Conservation (phyloP, 2,329 filamentous ascomycete species). For the Rhynchosporium secalis region DNA sequence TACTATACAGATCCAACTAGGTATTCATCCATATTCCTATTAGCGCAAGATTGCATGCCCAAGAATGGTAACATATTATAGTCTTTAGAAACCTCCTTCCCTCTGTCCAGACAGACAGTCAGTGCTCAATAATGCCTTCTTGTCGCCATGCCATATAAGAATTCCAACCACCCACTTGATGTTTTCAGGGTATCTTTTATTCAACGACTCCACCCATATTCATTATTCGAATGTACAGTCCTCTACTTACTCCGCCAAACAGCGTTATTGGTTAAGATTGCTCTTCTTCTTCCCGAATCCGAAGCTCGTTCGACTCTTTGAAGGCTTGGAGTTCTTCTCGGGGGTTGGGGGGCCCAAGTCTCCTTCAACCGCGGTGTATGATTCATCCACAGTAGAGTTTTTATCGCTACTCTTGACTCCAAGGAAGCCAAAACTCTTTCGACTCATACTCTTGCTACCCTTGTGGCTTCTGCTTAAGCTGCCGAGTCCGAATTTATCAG, state of each 20-base stretch:
- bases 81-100: neutral
- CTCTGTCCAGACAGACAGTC: neutral
- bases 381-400: conserved; percentile 16
- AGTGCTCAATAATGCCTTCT: neutral
- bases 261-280: conserved; percentile 44
- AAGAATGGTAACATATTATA: conserved; percentile 3
- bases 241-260: neutral
- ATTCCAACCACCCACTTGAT: conserved; percentile 10
- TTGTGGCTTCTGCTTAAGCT: conserved; percentile 57
- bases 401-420: conserved; percentile 49
- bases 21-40: neutral
- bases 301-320: conserved; percentile 66
- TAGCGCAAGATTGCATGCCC: conserved; percentile 1
- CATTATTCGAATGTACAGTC: conserved; percentile 9
- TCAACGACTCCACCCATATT: conserved; percentile 7
- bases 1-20: conserved; percentile 12
- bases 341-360: conserved; percentile 34
- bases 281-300: conserved; percentile 70
- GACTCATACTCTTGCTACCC: conserved; percentile 74
- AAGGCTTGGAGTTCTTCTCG: conserved; percentile 49
- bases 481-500: conserved; percentile 39
- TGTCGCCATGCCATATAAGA: neutral
- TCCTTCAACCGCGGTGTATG: conserved; percentile 34
- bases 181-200: conserved; percentile 4
- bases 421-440: conserved; percentile 71